Conservation (phyloP, 768 basidiomycete genomes). For the Tulasnella sp. region DNA sequence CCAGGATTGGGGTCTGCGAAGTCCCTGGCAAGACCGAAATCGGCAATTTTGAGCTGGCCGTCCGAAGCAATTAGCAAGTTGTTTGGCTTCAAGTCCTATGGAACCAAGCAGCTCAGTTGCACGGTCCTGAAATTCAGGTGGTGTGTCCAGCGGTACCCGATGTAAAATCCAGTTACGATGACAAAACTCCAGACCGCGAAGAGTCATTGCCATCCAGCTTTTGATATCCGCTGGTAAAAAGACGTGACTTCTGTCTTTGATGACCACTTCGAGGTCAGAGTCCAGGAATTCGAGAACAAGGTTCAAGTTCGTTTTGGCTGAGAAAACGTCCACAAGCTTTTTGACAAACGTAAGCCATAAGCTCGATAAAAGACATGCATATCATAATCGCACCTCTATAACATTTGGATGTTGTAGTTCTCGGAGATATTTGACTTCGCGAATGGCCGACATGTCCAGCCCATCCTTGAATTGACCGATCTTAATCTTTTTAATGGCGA, state of each 20-base stretch:
- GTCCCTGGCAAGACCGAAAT: constrained; percentile 97
- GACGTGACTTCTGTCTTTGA: constrained; percentile 87
- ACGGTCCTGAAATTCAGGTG: not conserved
- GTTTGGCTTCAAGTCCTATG: constrained; percentile 95
- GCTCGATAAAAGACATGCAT: not conserved
- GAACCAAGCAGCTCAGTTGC: not conserved
- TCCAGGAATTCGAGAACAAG: constrained; percentile 96
- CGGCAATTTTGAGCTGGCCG: constrained; percentile 92
- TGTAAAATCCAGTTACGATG: constrained; percentile 93
- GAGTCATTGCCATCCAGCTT: constrained; percentile 98
- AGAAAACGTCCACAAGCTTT: constrained; percentile 94
- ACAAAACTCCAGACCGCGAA: constrained; percentile 97
- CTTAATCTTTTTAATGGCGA: constrained; percentile 98
- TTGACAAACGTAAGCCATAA: not conserved
- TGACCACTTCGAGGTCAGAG: constrained; percentile 94
- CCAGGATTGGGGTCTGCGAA: constrained; percentile 76
- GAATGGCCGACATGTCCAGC: constrained; percentile 96
- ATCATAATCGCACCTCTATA: constrained; percentile 61
- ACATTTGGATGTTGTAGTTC: constrained; percentile 93
- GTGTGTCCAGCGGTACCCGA: constrained; percentile 50
- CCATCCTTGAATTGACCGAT: constrained; percentile 97
- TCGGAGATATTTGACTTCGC: constrained; percentile 95
- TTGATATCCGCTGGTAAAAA: constrained; percentile 96
- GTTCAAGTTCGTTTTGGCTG: constrained; percentile 92
- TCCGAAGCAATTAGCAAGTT: constrained; percentile 90